phyloP scores from a whole-genome alignment of 306 rosid genomes.

The Sophora flavescens region DNA sequence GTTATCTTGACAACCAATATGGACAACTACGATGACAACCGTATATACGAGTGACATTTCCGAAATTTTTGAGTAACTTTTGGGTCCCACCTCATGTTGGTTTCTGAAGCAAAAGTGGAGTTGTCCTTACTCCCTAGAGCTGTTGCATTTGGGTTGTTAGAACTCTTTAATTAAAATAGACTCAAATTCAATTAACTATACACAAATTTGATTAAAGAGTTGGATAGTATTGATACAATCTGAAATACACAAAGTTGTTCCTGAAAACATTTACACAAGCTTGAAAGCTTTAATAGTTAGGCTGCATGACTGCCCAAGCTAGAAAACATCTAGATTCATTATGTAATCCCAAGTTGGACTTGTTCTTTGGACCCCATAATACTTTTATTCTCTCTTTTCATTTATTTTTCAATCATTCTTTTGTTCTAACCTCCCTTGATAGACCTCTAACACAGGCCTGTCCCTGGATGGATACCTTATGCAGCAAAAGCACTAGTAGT shows the following conservation, averaged over 20 bases:
- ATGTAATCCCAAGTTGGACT: neutral
- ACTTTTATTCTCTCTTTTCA: neutral
- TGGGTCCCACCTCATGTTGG: no score
- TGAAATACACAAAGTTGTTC: neutral
- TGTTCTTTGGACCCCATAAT: neutral
- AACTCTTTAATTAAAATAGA: neutral
- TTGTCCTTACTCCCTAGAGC: no score
- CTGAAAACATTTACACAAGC: constrained; percentile 13
- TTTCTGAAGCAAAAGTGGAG: no score
- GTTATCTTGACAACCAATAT: no score
- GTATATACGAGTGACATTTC: no score
- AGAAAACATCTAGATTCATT: neutral
- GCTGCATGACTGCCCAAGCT: neutral
- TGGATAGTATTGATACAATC: constrained; percentile 2
- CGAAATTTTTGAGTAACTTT: no score
- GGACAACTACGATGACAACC: no score
- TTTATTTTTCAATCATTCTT: neutral
- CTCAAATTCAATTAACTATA: neutral
- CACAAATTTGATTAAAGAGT: constrained; percentile 6
- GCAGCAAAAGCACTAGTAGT: neutral
- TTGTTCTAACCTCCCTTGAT: neutral
- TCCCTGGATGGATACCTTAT: neutral
- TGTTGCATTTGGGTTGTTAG: no score
- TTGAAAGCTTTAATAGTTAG: neutral
- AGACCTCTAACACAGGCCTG: neutral